These are phyloP conservation scores for Pseudonitzschia pungens DNA, from an alignment of 108 stramenopile species.

Conservation along the genomic window DNA sequence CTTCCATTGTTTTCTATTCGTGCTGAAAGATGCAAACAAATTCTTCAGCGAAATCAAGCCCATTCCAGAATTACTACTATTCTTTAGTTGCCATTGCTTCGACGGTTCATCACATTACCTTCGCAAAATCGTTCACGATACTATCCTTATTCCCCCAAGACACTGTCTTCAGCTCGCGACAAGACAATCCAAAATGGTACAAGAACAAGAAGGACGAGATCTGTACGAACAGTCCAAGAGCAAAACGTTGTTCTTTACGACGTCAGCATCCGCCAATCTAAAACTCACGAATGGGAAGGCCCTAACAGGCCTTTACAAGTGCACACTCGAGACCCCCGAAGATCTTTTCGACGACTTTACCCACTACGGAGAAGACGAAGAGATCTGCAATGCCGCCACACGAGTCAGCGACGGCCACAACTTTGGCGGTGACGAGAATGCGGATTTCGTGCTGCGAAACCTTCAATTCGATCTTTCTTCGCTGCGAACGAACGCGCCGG, in stretches of 20 bases:
- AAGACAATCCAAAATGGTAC: not conserved
- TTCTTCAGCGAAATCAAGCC: too few species aligned
- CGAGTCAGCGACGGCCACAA: not conserved
- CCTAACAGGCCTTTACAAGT: not conserved
- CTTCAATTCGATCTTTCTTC: slow-evolving; percentile 1
- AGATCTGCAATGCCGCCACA: not conserved
- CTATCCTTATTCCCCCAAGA: too few species aligned
- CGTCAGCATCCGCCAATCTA: not conserved
- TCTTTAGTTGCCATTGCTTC: too few species aligned
- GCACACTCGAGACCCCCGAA: slow-evolving; percentile 1
- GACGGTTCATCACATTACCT: too few species aligned
- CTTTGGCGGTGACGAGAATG: not conserved
- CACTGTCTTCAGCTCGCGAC: too few species aligned
- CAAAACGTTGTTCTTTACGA: slow-evolving; percentile 1
- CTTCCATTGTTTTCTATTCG: too few species aligned
- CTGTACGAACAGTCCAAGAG: slow-evolving; percentile 8
- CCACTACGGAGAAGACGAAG: not conserved
- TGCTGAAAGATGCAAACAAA: too few species aligned
- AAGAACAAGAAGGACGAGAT: not conserved
- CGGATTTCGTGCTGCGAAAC: not conserved
- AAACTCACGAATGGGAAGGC: not conserved
- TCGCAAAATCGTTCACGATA: too few species aligned
- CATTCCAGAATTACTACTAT: too few species aligned
- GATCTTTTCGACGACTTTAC: not conserved
- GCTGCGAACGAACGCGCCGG: not conserved